These are phyloP conservation scores for Penicillium waksmanii DNA, from an alignment of 495 filamentous ascomycete species.

Conservation along the genomic window DNA sequence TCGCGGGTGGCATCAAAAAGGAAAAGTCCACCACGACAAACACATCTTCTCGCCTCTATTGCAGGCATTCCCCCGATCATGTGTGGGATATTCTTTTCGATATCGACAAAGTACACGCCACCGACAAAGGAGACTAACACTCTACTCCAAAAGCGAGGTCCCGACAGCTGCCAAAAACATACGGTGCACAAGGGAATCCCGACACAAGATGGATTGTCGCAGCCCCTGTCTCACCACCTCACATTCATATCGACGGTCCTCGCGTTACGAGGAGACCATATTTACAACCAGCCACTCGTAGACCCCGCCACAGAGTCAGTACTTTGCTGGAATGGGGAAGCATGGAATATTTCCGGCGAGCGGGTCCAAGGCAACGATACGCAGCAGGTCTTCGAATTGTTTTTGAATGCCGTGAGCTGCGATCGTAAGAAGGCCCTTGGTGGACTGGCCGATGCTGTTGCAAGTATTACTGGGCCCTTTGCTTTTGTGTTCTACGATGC, in stretches of 20 bases:
- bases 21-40: neutral
- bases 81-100: constrained; percentile 69
- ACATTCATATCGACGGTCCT: constrained; percentile 84
- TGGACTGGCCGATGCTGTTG: constrained; percentile 56
- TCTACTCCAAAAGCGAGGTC: constrained; percentile 57
- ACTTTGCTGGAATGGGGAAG: constrained; percentile 99
- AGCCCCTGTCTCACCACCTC: constrained; percentile 45
- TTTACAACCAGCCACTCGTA: constrained; percentile 74
- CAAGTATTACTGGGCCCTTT: constrained; percentile 78
- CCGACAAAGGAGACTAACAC: constrained; percentile 46
- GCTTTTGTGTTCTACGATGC: constrained; percentile 89
- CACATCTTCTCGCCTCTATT: neutral
- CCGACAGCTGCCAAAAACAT: constrained; percentile 54
- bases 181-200: constrained; percentile 27
- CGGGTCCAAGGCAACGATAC: constrained; percentile 74
- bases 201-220: constrained; percentile 22
- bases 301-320: constrained; percentile 64
- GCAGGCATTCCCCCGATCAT: constrained; percentile 38
- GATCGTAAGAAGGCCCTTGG: constrained; percentile 28
- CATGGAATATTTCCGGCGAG: constrained; percentile 72
- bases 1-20: constrained; percentile 1
- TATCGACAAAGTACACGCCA: constrained; percentile 33
- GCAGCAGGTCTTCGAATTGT: constrained; percentile 64
- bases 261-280: constrained; percentile 72
- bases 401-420: constrained; percentile 52